phyloP scores from a whole-genome alignment of 176 grass and related monocot genomes.

The Elymus sibiricus region DNA sequence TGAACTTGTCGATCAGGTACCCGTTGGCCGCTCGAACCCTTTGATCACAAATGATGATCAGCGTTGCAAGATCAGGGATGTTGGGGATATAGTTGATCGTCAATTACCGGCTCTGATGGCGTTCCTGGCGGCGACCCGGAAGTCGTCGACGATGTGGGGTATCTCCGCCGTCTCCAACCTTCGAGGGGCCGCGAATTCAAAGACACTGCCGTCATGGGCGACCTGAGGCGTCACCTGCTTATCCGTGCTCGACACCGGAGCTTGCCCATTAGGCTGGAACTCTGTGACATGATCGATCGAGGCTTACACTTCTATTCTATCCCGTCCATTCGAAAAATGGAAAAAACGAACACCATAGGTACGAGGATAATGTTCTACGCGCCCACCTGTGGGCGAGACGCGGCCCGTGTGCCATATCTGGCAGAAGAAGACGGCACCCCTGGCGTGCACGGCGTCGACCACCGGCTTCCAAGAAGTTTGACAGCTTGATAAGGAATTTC shows the following conservation, averaged over 20 bases:
- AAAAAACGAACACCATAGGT: not conserved
- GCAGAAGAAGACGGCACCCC: not conserved
- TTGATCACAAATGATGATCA: not conserved
- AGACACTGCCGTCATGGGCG: not conserved
- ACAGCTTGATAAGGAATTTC: no score
- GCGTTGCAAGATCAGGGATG: not conserved
- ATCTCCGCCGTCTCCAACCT: constrained; percentile 32
- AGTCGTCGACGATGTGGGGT: constrained; percentile 42
- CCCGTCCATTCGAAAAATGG: not conserved
- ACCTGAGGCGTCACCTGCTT: not conserved
- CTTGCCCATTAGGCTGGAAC: not conserved
- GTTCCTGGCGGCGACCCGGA: constrained; percentile 53
- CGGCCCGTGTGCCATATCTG: not conserved
- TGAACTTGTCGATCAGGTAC: constrained; percentile 59
- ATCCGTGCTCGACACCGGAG: not conserved
- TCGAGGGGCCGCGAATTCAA: not conserved
- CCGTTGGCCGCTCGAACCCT: constrained; percentile 56
- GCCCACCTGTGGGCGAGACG: not conserved
- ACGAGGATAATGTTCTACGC: not conserved
- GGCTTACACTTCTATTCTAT: no score
- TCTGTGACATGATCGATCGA: not conserved
- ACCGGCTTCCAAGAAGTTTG: not conserved
- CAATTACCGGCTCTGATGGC: constrained; percentile 56
- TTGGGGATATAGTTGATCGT: no score
- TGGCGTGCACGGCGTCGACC: not conserved